These are phyloP conservation scores for Alternaria panax DNA, from an alignment of 2,329 filamentous ascomycete species.

Conservation along the genomic window DNA sequence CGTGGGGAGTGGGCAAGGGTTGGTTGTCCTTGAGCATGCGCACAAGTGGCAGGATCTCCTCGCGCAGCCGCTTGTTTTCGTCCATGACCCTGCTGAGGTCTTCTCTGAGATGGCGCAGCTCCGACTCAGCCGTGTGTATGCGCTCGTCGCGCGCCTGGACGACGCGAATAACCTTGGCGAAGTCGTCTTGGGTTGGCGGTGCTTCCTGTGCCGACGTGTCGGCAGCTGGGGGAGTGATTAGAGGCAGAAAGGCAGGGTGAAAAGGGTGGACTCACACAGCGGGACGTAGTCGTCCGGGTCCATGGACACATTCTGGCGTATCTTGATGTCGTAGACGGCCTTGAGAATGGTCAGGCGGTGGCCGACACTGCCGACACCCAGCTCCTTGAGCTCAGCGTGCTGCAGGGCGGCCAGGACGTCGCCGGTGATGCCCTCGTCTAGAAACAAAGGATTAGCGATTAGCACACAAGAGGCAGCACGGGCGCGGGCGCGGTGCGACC, in stretches of 20 bases:
- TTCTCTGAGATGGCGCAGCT: conserved; percentile 75
- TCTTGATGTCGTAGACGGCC: conserved; percentile 94
- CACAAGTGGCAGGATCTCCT: conserved; percentile 90
- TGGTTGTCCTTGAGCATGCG: conserved; percentile 91
- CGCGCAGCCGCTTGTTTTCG: conserved; percentile 85
- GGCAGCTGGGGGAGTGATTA: conserved; percentile 67
- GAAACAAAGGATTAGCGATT: conserved; percentile 21
- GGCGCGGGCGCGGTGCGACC: conserved; percentile 45
- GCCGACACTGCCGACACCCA: conserved; percentile 91
- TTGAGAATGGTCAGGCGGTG: conserved; percentile 95
- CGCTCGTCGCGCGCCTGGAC: conserved; percentile 89
- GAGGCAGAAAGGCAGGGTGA: neutral
- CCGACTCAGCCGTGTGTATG: conserved; percentile 81
- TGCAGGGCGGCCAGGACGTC: conserved; percentile 87
- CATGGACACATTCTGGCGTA: conserved; percentile 88
- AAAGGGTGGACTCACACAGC: conserved; percentile 70
- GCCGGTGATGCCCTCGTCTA: conserved; percentile 93
- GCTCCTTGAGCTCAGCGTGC: conserved; percentile 93
- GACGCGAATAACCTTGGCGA: conserved; percentile 88
- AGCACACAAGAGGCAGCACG: too few relatives aligned
- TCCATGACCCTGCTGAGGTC: conserved; percentile 65
- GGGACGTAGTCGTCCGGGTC: conserved; percentile 95
- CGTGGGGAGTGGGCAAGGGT: conserved; percentile 66
- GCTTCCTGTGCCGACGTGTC: conserved; percentile 87
- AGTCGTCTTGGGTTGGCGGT: conserved; percentile 89